Conservation (phyloP, 2,329 filamentous ascomycete genomes). For the Dactylellina haptotyla region DNA sequence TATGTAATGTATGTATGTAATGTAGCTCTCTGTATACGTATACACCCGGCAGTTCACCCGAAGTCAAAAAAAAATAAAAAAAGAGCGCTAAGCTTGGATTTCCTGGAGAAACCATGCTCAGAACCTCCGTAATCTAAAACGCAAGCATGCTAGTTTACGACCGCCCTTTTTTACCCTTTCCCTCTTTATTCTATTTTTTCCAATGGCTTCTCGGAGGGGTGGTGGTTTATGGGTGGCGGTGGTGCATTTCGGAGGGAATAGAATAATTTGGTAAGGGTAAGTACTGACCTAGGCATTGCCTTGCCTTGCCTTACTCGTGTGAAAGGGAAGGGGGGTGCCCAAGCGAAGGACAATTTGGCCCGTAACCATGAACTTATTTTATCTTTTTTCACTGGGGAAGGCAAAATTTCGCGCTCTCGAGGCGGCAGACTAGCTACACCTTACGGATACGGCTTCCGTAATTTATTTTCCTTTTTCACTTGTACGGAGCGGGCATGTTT, state of each 20-base stretch:
- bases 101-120: conserved; percentile 21
- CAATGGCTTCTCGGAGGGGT: too few species aligned
- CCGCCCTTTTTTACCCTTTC: background rate
- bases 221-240: too few species aligned
- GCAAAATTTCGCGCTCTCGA: background rate
- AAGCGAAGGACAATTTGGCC: conserved; percentile 22
- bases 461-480: too few species aligned
- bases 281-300: too few species aligned
- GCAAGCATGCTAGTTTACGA: background rate
- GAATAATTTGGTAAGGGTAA: too few species aligned
- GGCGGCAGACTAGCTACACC: background rate
- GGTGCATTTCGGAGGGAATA: background rate
- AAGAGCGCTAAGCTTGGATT: background rate
- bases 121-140: conserved; percentile 8
- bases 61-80: background rate
- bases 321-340: background rate
- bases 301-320: too few species aligned
- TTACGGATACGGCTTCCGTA: conserved; percentile 20
- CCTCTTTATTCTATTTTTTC: background rate
- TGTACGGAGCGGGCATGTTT: too few species aligned
- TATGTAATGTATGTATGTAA: background rate
- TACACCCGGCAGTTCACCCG: conserved; percentile 27
- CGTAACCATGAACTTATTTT: background rate
- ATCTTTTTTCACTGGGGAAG: background rate
- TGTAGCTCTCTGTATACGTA: conserved; percentile 2